These are phyloP conservation scores for Pichia exigua DNA, from an alignment of 805 yeast species.

Conservation along the genomic window DNA sequence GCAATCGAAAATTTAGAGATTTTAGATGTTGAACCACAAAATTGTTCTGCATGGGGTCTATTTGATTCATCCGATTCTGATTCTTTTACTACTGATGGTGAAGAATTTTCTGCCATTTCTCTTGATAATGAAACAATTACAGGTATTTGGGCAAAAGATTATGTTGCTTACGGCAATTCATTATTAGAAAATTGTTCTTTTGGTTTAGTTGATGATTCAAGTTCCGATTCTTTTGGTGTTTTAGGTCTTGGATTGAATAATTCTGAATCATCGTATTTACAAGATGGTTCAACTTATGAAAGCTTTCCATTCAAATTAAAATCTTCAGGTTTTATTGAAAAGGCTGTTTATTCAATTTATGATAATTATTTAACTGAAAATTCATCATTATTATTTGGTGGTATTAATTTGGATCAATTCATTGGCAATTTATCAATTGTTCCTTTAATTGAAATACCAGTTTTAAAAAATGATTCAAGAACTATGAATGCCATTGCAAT, in stretches of 20 bases:
- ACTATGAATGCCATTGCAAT: slow-evolving; percentile 39
- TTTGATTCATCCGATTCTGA: slow-evolving; percentile 31
- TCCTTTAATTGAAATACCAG: slow-evolving; percentile 13
- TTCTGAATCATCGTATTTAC: slow-evolving; percentile 45
- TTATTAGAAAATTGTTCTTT: slow-evolving; percentile 44
- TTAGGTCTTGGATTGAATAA: slow-evolving; percentile 60
- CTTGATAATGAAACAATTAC: slow-evolving; percentile 35
- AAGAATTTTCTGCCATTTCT: slow-evolving; percentile 31
- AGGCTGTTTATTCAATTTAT: slow-evolving; percentile 50
- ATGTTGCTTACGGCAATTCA: slow-evolving; percentile 39
- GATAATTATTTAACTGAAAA: slow-evolving; percentile 32
- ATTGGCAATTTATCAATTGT: slow-evolving; percentile 29
- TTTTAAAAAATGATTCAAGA: slow-evolving; percentile 19
- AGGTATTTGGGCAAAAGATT: slow-evolving; percentile 52
- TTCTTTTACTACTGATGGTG: slow-evolving; percentile 28
- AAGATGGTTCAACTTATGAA: slow-evolving; percentile 30
- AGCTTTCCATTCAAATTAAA: slow-evolving; percentile 58
- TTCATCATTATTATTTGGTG: slow-evolving; percentile 51
- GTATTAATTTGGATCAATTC: slow-evolving; percentile 52
- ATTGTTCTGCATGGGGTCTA: slow-evolving; percentile 36
- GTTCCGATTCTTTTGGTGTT: slow-evolving; percentile 49
- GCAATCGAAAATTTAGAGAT: slow-evolving; percentile 1
- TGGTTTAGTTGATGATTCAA: slow-evolving; percentile 58
- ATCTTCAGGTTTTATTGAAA: slow-evolving; percentile 43
- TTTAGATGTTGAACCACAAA: slow-evolving; percentile 9